Conservation (phyloP, 257 asterid species). For the Hygrophila difformis region DNA sequence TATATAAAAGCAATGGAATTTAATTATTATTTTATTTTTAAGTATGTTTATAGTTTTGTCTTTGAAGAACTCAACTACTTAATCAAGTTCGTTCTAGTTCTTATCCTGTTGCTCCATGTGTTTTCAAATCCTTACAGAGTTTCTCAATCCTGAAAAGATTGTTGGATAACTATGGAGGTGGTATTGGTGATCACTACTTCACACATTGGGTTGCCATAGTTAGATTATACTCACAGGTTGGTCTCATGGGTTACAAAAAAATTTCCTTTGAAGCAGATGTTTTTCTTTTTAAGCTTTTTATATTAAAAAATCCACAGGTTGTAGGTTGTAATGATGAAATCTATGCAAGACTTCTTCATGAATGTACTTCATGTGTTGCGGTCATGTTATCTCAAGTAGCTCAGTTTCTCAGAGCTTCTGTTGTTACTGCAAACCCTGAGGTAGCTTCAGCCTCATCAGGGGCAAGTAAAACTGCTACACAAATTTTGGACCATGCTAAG, state of each 20-base stretch:
- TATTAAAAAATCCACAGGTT: slow-evolving; percentile 41
- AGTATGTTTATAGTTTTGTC: slow-evolving; percentile 7
- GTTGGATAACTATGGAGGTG: slow-evolving; percentile 54
- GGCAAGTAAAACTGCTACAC: slow-evolving; percentile 41
- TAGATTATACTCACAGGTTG: slow-evolving; percentile 76
- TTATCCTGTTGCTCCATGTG: slow-evolving; percentile 15
- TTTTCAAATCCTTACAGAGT: slow-evolving; percentile 48
- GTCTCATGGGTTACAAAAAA: slow-evolving; percentile 21
- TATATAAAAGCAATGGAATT: neutral
- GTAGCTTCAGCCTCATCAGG: slow-evolving; percentile 31
- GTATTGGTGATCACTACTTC: slow-evolving; percentile 42
- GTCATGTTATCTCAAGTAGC: slow-evolving; percentile 65
- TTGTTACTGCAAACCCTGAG: slow-evolving; percentile 38
- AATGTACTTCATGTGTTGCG: slow-evolving; percentile 77
- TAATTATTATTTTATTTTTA: neutral
- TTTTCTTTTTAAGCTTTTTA: slow-evolving; percentile 15
- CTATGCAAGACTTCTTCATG: slow-evolving; percentile 70
- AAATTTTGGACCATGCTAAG: slow-evolving; percentile 60
- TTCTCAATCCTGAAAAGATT: slow-evolving; percentile 60
- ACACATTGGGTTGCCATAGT: slow-evolving; percentile 67
- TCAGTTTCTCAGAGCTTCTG: slow-evolving; percentile 58
- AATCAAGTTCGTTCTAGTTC: slow-evolving; percentile 9
- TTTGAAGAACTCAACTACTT: slow-evolving; percentile 15
- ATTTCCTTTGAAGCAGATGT: neutral
- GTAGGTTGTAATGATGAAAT: slow-evolving; percentile 49